phyloP scores from a whole-genome alignment of 768 basidiomycete species.

The Agaricus blazei region DNA sequence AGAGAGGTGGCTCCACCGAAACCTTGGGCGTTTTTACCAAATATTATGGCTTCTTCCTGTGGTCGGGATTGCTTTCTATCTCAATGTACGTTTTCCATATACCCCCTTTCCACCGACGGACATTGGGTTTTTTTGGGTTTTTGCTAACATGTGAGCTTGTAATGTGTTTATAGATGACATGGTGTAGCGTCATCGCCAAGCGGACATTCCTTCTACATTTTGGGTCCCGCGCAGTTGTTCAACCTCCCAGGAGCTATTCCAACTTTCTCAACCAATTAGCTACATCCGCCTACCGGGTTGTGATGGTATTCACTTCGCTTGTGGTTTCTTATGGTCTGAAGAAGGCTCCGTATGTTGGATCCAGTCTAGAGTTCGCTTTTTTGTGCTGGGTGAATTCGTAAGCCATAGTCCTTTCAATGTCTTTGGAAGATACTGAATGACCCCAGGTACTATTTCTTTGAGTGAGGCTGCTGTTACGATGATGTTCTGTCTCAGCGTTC shows the following conservation, averaged over 20 bases:
- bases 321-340: conserved; percentile 60
- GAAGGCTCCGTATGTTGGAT: conserved; percentile 62
- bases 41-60: conserved; percentile 78
- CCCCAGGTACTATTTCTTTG: conserved; percentile 83
- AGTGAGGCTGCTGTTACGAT: conserved; percentile 39
- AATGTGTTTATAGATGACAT: conserved; percentile 50
- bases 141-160: background rate
- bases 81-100: conserved; percentile 57
- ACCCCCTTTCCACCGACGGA: background rate
- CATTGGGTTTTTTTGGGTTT: background rate
- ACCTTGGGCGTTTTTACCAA: conserved; percentile 74
- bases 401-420: conserved; percentile 28
- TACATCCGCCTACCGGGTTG: conserved; percentile 73
- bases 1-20: conserved; percentile 63
- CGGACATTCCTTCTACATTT: conserved; percentile 69
- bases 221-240: conserved; percentile 50
- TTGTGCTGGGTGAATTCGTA: conserved; percentile 86
- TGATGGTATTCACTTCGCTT: conserved; percentile 79
- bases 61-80: conserved; percentile 69
- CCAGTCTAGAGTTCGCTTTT: conserved; percentile 58
- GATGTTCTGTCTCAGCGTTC: background rate
- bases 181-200: conserved; percentile 74
- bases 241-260: conserved; percentile 55
- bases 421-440: background rate
- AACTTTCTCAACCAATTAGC: conserved; percentile 72